A percentile compares a stretch with the other conserved stretches of the same genome.
phyloP scores from a whole-genome alignment of 1,284 basidiomycete species.

The Pascua sp. region DNA sequence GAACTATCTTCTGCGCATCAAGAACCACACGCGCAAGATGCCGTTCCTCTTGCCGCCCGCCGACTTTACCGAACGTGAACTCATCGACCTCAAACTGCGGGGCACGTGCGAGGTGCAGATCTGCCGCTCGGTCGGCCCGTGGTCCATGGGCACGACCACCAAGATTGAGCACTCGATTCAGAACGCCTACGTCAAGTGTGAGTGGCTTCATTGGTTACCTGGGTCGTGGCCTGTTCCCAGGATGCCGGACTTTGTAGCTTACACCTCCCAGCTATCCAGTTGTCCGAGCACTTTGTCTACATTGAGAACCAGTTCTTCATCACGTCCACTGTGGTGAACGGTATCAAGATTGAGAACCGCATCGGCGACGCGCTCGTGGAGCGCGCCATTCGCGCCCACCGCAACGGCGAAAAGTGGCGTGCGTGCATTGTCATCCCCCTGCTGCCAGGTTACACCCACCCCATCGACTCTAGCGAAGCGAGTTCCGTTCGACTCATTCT shows the following conservation, averaged over 20 bases:
- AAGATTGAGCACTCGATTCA: slow-evolving; percentile 90
- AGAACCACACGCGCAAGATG: slow-evolving; percentile 90
- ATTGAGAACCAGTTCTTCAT: slow-evolving; percentile 98
- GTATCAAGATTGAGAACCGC: slow-evolving; percentile 82
- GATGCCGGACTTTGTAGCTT: too few species aligned
- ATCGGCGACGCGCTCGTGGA: slow-evolving; percentile 93
- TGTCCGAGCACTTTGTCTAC: slow-evolving; percentile 67
- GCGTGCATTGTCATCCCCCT: slow-evolving; percentile 91
- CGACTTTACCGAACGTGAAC: slow-evolving; percentile 81
- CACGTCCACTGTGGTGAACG: slow-evolving; percentile 83
- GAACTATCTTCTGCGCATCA: slow-evolving; percentile 87
- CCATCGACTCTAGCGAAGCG: slow-evolving; percentile 88
- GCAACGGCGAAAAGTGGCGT: slow-evolving; percentile 77
- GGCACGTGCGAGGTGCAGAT: slow-evolving; percentile 98
- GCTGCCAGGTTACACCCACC: slow-evolving; percentile 89
- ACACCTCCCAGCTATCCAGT: slow-evolving; percentile 73
- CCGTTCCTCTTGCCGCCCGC: slow-evolving; percentile 92
- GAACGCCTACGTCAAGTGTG: slow-evolving; percentile 88
- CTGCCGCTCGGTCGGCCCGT: slow-evolving; percentile 89
- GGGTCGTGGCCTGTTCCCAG: background rate
- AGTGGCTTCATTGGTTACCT: slow-evolving; percentile 16
- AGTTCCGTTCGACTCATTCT: slow-evolving; percentile 89
- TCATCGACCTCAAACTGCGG: slow-evolving; percentile 75
- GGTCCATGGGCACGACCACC: slow-evolving; percentile 88
- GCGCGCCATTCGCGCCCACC: slow-evolving; percentile 85